Base-by-base conservation (phyloP, 352 stramenopile genomes). In the Thalassiosira mediterranea region DNA sequence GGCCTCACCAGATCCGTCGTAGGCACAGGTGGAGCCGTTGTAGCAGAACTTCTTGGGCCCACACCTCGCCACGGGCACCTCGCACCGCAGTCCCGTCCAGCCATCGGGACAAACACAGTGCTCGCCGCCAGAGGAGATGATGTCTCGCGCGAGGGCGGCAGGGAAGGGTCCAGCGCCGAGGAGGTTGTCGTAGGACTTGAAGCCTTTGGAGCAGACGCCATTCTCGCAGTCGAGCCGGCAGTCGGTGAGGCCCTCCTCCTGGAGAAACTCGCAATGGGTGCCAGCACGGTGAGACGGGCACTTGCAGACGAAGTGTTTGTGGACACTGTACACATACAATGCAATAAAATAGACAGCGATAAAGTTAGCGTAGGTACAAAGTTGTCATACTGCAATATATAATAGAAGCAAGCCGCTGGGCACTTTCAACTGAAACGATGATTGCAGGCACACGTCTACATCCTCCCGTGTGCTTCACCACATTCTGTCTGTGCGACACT, bases 31-130 rank as follows among this genome's bases (percentile, higher is more conserved):
- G 8, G 47, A 42, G 38, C 70, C 70, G 56, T 79, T 71, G 54
- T 79, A 79, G 54, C 70, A 79, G 42, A 63, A 72, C 26, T 72
- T 79, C 3, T 54, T 32, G 11, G 46, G 8, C 11, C 31, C 21
- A 21, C 70, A 79, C 26, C 48, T 57, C 17, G 57, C 21, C 21
- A 79, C 70, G 7, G 23, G 17, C 32, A 79, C 72, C 21, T 79
- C 70, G 37, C 70, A 79, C 17, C 2, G 58, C 4, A 79, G 52
- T 1, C 70, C 70, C 25, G 70, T 79, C 11, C 51, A 79, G 11
- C 60, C 60, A 48, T 57, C 31, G 4, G 70, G 70, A 58, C 70
- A 79, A 15, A 79, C 60, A 32, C 70, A 79, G n/a, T 79, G 70
- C 40, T 79, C 70, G 2, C 70, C 70, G 10, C 25, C 34, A 13